A percentile compares a stretch with the other conserved stretches of the same genome.
phyloP scores from a whole-genome alignment of 1,284 basidiomycete genomes.

The Ganoderma multipileum region DNA sequence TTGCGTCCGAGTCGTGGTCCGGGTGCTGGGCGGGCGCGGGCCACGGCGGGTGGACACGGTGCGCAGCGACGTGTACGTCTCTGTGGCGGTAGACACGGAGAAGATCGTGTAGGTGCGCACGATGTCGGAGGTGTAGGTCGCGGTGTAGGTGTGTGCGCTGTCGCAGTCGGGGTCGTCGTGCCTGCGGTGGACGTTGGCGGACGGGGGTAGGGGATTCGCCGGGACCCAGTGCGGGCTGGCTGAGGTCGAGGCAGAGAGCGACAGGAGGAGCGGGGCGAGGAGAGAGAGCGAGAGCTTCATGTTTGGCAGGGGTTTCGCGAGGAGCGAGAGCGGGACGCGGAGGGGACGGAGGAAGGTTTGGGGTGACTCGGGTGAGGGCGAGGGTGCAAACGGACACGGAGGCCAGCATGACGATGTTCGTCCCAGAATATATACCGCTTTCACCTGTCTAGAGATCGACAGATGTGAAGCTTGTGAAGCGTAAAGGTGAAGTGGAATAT shows the following conservation, averaged over 20 bases:
- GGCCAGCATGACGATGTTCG: background rate
- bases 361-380: background rate
- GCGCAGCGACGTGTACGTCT: conserved; percentile 1
- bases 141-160: background rate
- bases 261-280: background rate
- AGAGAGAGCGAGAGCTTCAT: conserved; percentile 1
- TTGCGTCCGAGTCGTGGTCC: background rate
- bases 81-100: background rate
- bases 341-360: background rate
- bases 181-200: background rate
- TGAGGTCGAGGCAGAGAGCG: background rate
- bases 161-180: conserved; percentile 3
- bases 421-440: background rate
- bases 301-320: background rate
- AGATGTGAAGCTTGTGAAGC: background rate
- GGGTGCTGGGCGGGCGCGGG: background rate
- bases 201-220: background rate
- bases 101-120: conserved; percentile 1
- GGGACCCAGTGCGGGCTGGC: background rate
- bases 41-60: background rate
- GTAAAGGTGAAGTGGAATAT: background rate
- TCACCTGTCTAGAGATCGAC: background rate
- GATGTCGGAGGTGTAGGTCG: conserved; percentile 5
- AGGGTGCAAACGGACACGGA: background rate
- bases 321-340: background rate